These are phyloP conservation scores for Biscogniauxia marginata DNA, from an alignment of 2,329 filamentous ascomycete genomes.

Conservation along the genomic window DNA sequence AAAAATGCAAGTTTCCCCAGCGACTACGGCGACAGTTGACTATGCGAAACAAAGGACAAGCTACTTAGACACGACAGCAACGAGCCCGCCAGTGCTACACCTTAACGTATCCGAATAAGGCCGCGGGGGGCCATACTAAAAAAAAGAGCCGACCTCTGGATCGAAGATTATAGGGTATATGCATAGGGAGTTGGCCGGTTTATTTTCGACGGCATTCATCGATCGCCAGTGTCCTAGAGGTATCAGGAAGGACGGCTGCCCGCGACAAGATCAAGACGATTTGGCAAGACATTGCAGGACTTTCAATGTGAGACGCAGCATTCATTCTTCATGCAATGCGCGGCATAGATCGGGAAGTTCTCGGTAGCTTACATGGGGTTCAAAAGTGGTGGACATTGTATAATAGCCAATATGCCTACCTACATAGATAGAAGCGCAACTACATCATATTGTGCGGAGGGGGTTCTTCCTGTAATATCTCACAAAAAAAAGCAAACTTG, in stretches of 20 bases:
- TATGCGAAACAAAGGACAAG: background rate
- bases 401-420: too few relatives aligned
- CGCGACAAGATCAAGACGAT: background rate
- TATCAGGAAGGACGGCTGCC: background rate
- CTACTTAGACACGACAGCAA: background rate
- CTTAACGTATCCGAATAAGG: background rate
- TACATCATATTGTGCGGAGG: too few relatives aligned
- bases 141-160: background rate
- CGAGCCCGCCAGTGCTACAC: too few relatives aligned
- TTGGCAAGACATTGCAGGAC: too few relatives aligned
- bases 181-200: background rate
- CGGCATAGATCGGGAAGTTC: too few relatives aligned
- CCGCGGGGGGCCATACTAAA: background rate
- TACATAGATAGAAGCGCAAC: too few relatives aligned
- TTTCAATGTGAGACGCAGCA: too few relatives aligned
- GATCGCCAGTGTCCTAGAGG: background rate
- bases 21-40: background rate
- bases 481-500: too few relatives aligned
- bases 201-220: background rate
- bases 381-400: too few relatives aligned
- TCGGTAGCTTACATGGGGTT: too few relatives aligned
- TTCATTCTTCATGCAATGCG: too few relatives aligned
- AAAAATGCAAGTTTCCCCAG: background rate
- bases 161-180: background rate
- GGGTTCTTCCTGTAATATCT: too few relatives aligned